These are phyloP conservation scores for Citrullus colocynthis DNA, from an alignment of 306 rosid genomes.

Conservation along the genomic window DNA sequence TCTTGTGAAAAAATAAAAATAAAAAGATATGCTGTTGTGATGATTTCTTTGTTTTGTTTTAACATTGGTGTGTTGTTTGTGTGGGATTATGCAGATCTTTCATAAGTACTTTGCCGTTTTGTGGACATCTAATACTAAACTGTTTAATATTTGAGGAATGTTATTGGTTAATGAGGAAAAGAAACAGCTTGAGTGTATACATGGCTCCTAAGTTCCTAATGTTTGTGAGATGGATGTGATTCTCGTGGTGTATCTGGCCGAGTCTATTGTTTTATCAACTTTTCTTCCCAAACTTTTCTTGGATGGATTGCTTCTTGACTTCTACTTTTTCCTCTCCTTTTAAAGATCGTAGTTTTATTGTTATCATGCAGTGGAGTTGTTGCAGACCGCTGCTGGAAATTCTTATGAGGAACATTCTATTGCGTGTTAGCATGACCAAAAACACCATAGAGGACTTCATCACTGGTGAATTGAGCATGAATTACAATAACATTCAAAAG, in stretches of 20 bases:
- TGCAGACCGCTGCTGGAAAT: conserved; percentile 75
- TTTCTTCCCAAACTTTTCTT: not conserved
- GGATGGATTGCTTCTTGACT: not conserved
- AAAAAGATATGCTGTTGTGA: too few relatives aligned
- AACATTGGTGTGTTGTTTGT: not conserved
- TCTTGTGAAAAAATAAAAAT: too few relatives aligned
- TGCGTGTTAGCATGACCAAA: conserved; percentile 31
- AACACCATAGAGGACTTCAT: conserved; percentile 42
- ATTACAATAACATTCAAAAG: conserved; percentile 81
- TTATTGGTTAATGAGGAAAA: not conserved
- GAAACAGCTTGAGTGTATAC: not conserved
- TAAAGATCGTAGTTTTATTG: not conserved
- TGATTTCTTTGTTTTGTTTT: too few relatives aligned
- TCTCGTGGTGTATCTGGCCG: not conserved
- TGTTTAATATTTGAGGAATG: not conserved
- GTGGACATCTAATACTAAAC: not conserved
- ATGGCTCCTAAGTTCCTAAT: not conserved
- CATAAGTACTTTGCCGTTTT: not conserved
- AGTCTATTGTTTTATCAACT: not conserved
- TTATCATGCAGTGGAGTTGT: conserved; percentile 60
- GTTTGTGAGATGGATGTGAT: not conserved
- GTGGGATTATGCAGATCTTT: not conserved
- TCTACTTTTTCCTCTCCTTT: not conserved
- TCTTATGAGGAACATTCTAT: conserved; percentile 43
- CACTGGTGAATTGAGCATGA: conserved; percentile 45